Evolutionary conservation across 768 basidiomycete species (phyloP).

Genomic region (Lactarius quietus): DNA sequence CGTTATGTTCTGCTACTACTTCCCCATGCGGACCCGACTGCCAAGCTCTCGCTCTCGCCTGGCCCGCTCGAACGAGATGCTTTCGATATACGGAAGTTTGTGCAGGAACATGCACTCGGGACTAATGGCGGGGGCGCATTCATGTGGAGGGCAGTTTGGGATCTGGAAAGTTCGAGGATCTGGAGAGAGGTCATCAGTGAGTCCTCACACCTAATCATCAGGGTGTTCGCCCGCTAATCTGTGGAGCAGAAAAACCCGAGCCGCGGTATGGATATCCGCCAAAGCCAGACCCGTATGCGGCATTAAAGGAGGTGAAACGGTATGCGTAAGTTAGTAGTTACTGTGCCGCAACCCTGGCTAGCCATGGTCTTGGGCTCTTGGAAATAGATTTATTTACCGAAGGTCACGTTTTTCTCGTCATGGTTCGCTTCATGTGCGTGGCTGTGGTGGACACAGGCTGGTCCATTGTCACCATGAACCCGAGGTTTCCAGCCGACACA

Average conservation of each 20-base stretch:
- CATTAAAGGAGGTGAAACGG: conserved; percentile 37
- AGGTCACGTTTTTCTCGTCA: neutral
- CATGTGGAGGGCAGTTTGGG: conserved; percentile 84
- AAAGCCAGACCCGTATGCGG: conserved; percentile 54
- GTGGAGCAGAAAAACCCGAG: conserved; percentile 42
- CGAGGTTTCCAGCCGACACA: neutral
- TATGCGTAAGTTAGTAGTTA: conserved; percentile 13
- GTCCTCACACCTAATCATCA: conserved; percentile 33
- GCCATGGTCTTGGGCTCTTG: neutral
- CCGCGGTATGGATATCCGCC: conserved; percentile 53
- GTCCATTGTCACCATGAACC: neutral
- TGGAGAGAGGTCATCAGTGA: conserved; percentile 65
- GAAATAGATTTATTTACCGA: conserved; percentile 4
- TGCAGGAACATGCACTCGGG: conserved; percentile 50
- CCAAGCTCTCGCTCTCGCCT: conserved; percentile 31
- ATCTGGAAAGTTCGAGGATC: conserved; percentile 57
- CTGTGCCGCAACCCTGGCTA: neutral
- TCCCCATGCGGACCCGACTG: conserved; percentile 50
- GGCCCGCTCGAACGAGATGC: conserved; percentile 41
- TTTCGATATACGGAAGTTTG: conserved; percentile 68
- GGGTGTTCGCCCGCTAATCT: conserved; percentile 13
- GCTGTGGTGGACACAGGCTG: neutral
- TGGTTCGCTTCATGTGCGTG: neutral
- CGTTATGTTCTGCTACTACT: conserved; percentile 80
- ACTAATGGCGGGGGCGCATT: conserved; percentile 65